phyloP scores from a whole-genome alignment of 495 filamentous ascomycete species.

The Daldinia loculata region DNA sequence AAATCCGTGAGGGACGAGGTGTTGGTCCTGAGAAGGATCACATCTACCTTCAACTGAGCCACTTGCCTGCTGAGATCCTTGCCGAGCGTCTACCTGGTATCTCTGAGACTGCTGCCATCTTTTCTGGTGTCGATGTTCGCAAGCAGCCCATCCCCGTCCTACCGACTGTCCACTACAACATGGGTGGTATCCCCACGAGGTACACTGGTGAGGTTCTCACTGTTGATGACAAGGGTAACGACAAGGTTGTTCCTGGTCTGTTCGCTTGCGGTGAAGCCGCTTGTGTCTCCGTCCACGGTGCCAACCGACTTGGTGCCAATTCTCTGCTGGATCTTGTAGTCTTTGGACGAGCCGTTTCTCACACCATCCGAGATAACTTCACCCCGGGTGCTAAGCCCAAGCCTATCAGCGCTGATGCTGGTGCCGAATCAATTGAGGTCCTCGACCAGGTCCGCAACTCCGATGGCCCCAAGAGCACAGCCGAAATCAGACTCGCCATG shows the following conservation, averaged over 20 bases:
- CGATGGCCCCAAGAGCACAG: conserved; percentile 82
- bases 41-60: conserved; percentile 95
- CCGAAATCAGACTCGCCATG: conserved; percentile 90
- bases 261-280: conserved; percentile 97
- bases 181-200: conserved; percentile 97
- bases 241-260: conserved; percentile 93
- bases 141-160: conserved; percentile 97
- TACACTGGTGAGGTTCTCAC: conserved; percentile 96
- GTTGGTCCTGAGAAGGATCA: conserved; percentile 97
- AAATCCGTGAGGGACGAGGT: conserved; percentile 96
- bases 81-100: conserved; percentile 98
- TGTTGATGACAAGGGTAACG: conserved; percentile 80
- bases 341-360: conserved; percentile 94
- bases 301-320: conserved; percentile 97
- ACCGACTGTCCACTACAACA: conserved; percentile 99
- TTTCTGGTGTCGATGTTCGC: conserved; percentile 93
- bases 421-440: conserved; percentile 82
- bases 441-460: conserved; percentile 87
- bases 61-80: conserved; percentile 87
- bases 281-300: conserved; percentile 96
- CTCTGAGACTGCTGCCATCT: conserved; percentile 96
- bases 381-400: conserved; percentile 78
- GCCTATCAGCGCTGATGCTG: conserved; percentile 81
- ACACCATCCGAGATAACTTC: conserved; percentile 92
- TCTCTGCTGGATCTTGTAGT: conserved; percentile 96